Percentiles rank a stretch among this genome's conserved stretches.
Conservation (phyloP, 306 rosid genomes). For the Gastrolobium villosum region DNA sequence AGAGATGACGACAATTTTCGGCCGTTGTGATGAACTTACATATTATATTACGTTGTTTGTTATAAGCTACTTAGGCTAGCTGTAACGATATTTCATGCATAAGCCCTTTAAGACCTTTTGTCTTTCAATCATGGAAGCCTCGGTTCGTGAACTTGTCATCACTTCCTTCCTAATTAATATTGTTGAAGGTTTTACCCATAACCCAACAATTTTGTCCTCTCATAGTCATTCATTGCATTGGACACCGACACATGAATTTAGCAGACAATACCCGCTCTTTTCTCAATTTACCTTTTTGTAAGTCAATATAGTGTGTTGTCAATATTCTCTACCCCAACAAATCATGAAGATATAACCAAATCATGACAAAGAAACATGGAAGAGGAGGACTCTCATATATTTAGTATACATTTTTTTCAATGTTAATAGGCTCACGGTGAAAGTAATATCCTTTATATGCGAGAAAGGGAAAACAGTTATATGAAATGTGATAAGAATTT, state of each 20-base stretch:
- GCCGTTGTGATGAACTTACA: neutral
- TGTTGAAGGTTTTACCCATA: slow-evolving; percentile 22
- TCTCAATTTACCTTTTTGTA: slow-evolving; percentile 43
- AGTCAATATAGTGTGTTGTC: neutral
- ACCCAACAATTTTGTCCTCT: slow-evolving; percentile 46
- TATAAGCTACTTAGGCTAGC: slow-evolving; percentile 26
- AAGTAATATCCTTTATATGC: slow-evolving; percentile 7
- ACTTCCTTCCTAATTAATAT: slow-evolving; percentile 36
- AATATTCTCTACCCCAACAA: slow-evolving; percentile 10
- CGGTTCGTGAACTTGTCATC: slow-evolving; percentile 39
- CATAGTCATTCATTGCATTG: slow-evolving; percentile 9
- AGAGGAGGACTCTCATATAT: neutral
- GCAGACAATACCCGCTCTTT: slow-evolving; percentile 56
- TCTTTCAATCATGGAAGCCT: slow-evolving; percentile 41
- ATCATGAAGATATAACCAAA: neutral
- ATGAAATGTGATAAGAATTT: neutral
- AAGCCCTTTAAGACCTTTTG: slow-evolving; percentile 10
- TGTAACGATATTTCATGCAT: slow-evolving; percentile 45
- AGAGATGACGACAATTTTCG: slow-evolving; percentile 1
- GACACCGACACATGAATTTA: slow-evolving; percentile 57
- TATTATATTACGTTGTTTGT: slow-evolving; percentile 28
- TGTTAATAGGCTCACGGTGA: slow-evolving; percentile 4
- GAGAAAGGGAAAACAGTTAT: neutral
- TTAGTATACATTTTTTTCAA: neutral
- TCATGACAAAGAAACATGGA: neutral